A percentile compares a stretch with the other conserved stretches of the same genome.
Evolutionary conservation across 164 flowering plant genomes (phyloP).

Genomic region (Nelumbo lutea): DNA sequence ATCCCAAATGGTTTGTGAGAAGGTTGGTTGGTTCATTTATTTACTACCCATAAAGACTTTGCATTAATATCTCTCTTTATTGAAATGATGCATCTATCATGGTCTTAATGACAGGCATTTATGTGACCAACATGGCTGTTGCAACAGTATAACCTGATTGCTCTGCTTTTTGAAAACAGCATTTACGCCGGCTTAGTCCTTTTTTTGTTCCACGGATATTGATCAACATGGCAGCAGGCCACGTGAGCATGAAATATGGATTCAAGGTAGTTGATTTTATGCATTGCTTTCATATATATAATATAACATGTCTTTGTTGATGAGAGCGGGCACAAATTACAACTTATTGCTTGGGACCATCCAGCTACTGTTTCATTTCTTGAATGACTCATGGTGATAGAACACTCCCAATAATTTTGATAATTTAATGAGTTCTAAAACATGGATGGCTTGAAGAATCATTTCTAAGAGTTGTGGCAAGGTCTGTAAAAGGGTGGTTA

Average conservation of each 20-base stretch:
- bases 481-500: not conserved
- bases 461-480: not conserved
- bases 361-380: constrained; percentile 2
- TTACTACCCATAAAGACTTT: not conserved
- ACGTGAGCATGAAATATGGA: constrained; percentile 97
- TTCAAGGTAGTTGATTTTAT: constrained; percentile 83
- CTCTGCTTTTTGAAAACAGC: constrained; percentile 36
- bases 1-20: constrained; percentile 85
- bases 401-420: not conserved
- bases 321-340: too few relatives aligned
- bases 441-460: not conserved
- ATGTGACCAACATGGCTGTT: constrained; percentile 14
- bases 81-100: constrained; percentile 16
- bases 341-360: not conserved
- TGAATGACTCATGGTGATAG: not conserved
- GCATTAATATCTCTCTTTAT: not conserved
- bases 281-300: too few relatives aligned
- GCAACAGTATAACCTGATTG: constrained; percentile 19
- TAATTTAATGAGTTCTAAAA: not conserved
- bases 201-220: constrained; percentile 90
- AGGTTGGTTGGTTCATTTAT: constrained; percentile 39
- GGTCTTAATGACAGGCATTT: constrained; percentile 16
- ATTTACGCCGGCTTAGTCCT: constrained; percentile 91
- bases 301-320: too few relatives aligned
- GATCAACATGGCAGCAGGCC: constrained; percentile 98